phyloP scores from a whole-genome alignment of 768 basidiomycete genomes.

The Agrocybe chaxingu region DNA sequence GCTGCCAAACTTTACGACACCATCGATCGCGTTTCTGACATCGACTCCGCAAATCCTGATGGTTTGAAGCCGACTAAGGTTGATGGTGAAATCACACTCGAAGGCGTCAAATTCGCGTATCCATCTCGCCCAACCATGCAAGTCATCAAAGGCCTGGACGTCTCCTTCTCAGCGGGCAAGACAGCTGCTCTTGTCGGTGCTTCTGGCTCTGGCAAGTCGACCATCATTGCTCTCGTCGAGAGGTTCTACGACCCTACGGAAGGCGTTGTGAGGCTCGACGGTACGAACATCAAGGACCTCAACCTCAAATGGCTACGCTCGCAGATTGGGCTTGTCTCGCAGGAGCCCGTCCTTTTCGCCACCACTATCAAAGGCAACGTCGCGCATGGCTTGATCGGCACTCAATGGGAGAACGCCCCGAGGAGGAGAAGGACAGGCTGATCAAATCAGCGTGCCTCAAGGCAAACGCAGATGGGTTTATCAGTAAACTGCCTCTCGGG shows the following conservation, averaged over 20 bases:
- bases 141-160: conserved; percentile 64
- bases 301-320: conserved; percentile 82
- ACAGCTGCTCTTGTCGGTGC: conserved; percentile 76
- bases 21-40: conserved; percentile 80
- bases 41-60: conserved; percentile 67
- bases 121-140: conserved; percentile 75
- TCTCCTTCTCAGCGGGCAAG: conserved; percentile 69
- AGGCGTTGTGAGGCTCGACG: conserved; percentile 76
- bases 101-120: conserved; percentile 76
- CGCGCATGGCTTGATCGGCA: conserved; percentile 78
- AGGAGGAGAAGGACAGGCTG: conserved; percentile 71
- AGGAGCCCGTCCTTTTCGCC: conserved; percentile 82
- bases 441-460: conserved; percentile 83
- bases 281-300: conserved; percentile 63
- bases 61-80: conserved; percentile 68
- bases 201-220: conserved; percentile 75
- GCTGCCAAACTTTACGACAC: conserved; percentile 84
- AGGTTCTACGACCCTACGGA: conserved; percentile 80
- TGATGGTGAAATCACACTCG: conserved; percentile 63
- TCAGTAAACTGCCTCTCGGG: conserved; percentile 70
- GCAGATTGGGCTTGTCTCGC: conserved; percentile 83
- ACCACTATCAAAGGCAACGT: conserved; percentile 80
- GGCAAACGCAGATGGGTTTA: conserved; percentile 84
- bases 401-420: conserved; percentile 56
- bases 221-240: conserved; percentile 72